These are phyloP conservation scores for Thelephora terrestris DNA, from an alignment of 1,284 basidiomycete genomes.

Conservation along the genomic window DNA sequence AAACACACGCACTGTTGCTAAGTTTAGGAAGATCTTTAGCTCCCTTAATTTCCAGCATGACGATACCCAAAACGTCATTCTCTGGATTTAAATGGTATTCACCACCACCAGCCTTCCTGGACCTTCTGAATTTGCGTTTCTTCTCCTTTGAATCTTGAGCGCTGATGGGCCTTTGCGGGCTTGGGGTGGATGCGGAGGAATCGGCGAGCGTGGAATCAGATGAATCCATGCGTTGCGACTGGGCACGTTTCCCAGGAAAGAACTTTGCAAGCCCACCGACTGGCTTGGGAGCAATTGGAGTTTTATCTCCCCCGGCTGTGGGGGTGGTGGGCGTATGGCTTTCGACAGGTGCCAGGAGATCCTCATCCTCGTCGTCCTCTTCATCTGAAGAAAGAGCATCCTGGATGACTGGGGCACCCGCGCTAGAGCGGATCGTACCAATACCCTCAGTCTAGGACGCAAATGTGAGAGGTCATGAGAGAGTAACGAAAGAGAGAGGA, in stretches of 20 bases:
- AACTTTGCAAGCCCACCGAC: slow-evolving; percentile 13
- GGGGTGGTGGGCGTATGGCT: slow-evolving; percentile 3
- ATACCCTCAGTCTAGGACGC: slow-evolving; percentile 73
- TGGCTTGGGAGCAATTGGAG: slow-evolving; percentile 16
- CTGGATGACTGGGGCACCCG: slow-evolving; percentile 46
- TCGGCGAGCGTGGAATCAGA: neutral
- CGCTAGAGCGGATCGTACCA: slow-evolving; percentile 69
- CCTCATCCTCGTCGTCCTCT: slow-evolving; percentile 30
- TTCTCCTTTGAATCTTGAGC: slow-evolving; percentile 8
- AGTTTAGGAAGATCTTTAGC: slow-evolving; percentile 81
- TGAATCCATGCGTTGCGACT: no score
- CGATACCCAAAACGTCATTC: slow-evolving; percentile 86
- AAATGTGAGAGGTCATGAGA: neutral
- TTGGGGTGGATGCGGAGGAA: neutral
- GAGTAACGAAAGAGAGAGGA: slow-evolving; percentile 1
- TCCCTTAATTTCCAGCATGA: slow-evolving; percentile 64
- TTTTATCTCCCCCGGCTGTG: slow-evolving; percentile 9
- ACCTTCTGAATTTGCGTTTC: slow-evolving; percentile 19
- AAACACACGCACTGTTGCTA: slow-evolving; percentile 63
- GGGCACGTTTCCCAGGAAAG: neutral
- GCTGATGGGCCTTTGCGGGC: slow-evolving; percentile 2
- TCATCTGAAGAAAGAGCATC: slow-evolving; percentile 66
- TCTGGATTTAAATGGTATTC: slow-evolving; percentile 58
- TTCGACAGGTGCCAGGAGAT: slow-evolving; percentile 11
- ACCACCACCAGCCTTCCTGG: slow-evolving; percentile 12